Base-by-base conservation (phyloP, 1,284 basidiomycete genomes). In the Mycosarcoma maydis region DNA sequence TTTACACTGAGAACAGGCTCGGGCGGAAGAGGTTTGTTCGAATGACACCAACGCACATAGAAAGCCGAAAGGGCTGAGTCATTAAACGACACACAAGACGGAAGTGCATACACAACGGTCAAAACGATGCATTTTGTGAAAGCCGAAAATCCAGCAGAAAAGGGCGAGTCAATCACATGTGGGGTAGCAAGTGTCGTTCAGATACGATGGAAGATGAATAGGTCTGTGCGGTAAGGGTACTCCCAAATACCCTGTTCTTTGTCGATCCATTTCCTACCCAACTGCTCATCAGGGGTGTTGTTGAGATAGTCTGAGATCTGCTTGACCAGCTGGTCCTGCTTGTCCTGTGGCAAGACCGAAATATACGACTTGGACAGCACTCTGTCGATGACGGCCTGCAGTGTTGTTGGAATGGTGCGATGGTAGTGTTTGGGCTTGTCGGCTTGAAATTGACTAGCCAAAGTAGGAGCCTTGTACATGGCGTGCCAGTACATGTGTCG, bases 321-420 rank as follows among this genome's bases (percentile, higher is more conserved):
- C 16, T 47, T 41, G 0, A 45, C 48, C 2, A 80, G 49, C 44
- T 65, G 24, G 13, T 53, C 52, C 43, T 65, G 53, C 50, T 74
- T 52, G 9, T 66, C 62, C 20, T 73, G 38, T 6, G 61, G 50
- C 32, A 77, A 46, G 0, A 79, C 53, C 4, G 73, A 67, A 47
- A 80, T 76, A 60, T 78, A 80, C 2, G 71, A 74, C 29, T 77
- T 77, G 27, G 72, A 74, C 10, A 72, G 43, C 11, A 74, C 61
- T 3, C 74, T 37, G 9, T 76, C 66, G 22, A 70, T 44, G 17
- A 75, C 78, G 22, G 45, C 75, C 19, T 73, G 49, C 0, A 75
- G 19, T 1, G 69, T 76, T 1, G 78, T 78, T 0, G 78, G 76
- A 30, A 80, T 54, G 23, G 23, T 37, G 41, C 77, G 69, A 33